Conservation (phyloP, 176 grass and related monocot species). For the Otatea glauca region DNA sequence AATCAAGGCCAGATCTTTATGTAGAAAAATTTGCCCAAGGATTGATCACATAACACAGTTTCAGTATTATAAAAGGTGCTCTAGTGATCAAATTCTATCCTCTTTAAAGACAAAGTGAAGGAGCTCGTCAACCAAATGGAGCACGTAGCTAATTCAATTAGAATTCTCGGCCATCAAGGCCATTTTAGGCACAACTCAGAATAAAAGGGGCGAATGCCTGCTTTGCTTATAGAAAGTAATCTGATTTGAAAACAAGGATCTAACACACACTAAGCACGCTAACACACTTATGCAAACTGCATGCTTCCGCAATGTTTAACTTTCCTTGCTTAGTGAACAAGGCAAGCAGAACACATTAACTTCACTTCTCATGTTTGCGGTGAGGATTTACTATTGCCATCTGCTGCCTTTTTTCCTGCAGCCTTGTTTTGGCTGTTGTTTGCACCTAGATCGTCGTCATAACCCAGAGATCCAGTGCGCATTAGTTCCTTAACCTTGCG, state of each 20-base stretch:
- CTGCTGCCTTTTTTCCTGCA: neutral
- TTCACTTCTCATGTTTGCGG: slow-evolving; percentile 28
- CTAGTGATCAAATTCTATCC: neutral
- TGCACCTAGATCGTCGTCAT: slow-evolving; percentile 34
- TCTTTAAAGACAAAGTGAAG: neutral
- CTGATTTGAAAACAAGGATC: slow-evolving; percentile 16
- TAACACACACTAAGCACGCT: slow-evolving; percentile 1
- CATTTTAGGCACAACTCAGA: slow-evolving; percentile 23
- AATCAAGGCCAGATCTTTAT: neutral
- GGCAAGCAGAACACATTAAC: neutral
- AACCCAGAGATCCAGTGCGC: slow-evolving; percentile 62
- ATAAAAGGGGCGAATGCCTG: neutral
- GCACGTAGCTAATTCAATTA: neutral
- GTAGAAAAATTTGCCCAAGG: slow-evolving; percentile 24
- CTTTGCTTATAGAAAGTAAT: slow-evolving; percentile 12
- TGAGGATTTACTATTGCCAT: neutral
- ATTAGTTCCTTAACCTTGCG: slow-evolving; percentile 88
- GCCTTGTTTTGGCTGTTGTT: slow-evolving; percentile 26
- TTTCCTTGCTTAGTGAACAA: slow-evolving; percentile 20
- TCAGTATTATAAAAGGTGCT: neutral
- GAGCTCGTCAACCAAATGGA: neutral
- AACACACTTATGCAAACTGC: slow-evolving; percentile 24
- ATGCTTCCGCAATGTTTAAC: neutral
- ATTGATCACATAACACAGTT: neutral
- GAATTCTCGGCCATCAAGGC: neutral